Conservation (phyloP, 1,284 basidiomycete genomes). For the Pulchroboletus neoregius region DNA sequence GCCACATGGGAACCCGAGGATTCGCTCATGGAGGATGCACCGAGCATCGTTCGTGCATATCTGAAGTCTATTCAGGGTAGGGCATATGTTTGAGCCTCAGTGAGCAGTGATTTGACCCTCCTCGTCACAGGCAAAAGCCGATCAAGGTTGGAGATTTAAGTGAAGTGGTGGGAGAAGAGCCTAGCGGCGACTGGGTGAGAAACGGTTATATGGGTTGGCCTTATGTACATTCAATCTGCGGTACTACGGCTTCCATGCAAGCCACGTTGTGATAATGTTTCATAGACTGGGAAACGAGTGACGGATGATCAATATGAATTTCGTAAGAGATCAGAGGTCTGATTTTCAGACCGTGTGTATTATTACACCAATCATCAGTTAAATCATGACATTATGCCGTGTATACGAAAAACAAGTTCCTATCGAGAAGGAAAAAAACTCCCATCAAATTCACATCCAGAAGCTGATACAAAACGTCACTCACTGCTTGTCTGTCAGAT, state of each 20-base stretch:
- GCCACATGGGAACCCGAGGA: conserved; percentile 61
- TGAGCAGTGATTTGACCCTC: not conserved
- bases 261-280: conserved; percentile 18
- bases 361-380: not conserved
- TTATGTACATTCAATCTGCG: conserved; percentile 19
- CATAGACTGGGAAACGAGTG: not conserved
- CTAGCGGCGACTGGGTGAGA: conserved; percentile 21
- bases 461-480: conserved; percentile 10
- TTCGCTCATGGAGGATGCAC: conserved; percentile 46
- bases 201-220: conserved; percentile 2
- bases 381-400: conserved; percentile 13
- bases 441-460: conserved; percentile 1
- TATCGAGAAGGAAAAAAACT: not conserved
- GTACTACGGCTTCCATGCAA: not conserved
- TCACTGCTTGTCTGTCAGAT: conserved; percentile 34
- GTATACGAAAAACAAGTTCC: conserved; percentile 29
- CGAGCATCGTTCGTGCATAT: conserved; percentile 21
- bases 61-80: conserved; percentile 19
- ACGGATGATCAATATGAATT: not conserved
- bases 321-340: conserved; percentile 3
- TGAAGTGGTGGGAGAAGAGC: not conserved
- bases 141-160: not conserved
- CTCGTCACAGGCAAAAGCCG: conserved; percentile 11
- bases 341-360: conserved; percentile 7
- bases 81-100: not conserved